These are phyloP conservation scores for Madurella fahalii DNA, from an alignment of 2,329 filamentous ascomycete species.

Conservation along the genomic window DNA sequence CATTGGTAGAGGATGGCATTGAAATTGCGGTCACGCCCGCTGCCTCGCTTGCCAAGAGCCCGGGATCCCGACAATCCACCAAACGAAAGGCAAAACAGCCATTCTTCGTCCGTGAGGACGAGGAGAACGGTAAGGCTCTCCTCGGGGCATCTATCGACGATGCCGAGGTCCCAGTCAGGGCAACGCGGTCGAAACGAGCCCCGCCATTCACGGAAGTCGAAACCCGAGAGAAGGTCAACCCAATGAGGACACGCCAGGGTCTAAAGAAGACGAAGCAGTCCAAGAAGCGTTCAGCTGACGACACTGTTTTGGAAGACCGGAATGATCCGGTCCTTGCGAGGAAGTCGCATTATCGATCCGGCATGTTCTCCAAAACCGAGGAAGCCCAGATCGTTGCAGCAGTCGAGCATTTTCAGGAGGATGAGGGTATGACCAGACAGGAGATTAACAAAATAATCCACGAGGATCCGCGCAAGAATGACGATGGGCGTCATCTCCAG, in stretches of 20 bases:
- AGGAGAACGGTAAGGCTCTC: conserved; percentile 11
- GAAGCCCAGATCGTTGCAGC: conserved; percentile 13
- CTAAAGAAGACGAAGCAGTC: neutral
- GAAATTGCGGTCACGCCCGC: neutral
- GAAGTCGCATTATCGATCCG: conserved; percentile 13
- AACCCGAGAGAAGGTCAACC: neutral
- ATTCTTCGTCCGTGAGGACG: conserved; percentile 8
- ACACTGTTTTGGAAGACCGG: neutral
- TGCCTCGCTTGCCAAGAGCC: neutral
- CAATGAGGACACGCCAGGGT: neutral
- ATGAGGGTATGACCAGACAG: conserved; percentile 18
- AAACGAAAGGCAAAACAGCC: conserved; percentile 17
- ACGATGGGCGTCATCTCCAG: conserved; percentile 32
- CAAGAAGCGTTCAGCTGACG: neutral
- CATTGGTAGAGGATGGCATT: neutral
- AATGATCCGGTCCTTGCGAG: neutral
- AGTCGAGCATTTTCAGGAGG: conserved; percentile 18
- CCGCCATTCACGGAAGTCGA: neutral
- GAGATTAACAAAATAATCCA: conserved; percentile 23
- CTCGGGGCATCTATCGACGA: conserved; percentile 12
- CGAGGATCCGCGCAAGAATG: conserved; percentile 15
- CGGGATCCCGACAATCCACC: neutral
- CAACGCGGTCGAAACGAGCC: neutral
- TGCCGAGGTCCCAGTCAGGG: neutral
- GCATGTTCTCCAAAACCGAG: conserved; percentile 15